Percentiles rank a stretch among this genome's conserved stretches.
Conservation (phyloP, 352 stramenopile genomes). For the Thalassiosira hispida region DNA sequence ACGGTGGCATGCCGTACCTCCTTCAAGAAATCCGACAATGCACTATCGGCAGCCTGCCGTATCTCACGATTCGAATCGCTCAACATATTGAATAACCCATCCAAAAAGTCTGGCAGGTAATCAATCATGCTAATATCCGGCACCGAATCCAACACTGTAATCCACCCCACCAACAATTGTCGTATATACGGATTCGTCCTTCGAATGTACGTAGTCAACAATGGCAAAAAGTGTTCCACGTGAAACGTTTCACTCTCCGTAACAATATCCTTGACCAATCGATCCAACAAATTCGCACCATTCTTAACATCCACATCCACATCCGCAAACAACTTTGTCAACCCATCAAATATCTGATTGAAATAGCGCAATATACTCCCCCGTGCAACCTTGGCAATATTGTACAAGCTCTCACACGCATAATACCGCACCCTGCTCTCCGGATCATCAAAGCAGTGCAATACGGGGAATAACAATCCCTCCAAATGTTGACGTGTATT, state of each 20-base stretch:
- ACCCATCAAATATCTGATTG: slow-evolving; percentile 99
- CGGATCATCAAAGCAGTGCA: slow-evolving; percentile 99
- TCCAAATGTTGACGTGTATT: slow-evolving; percentile 85
- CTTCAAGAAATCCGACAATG: slow-evolving; percentile 92
- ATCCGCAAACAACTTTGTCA: slow-evolving; percentile 97
- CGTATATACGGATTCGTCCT: slow-evolving; percentile 99
- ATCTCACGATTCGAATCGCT: slow-evolving; percentile 98
- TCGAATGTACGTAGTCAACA: slow-evolving; percentile 99
- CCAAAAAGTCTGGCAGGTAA: slow-evolving; percentile 96
- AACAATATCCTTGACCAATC: slow-evolving; percentile 98
- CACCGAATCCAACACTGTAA: slow-evolving; percentile 98
- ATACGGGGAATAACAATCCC: slow-evolving; percentile 94
- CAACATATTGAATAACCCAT: slow-evolving; percentile 99
- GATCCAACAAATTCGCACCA: slow-evolving; percentile 88
- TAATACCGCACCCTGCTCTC: slow-evolving; percentile 97
- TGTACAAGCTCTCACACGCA: slow-evolving; percentile 99
- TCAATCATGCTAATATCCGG: slow-evolving; percentile 99
- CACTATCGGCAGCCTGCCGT: slow-evolving; percentile 93
- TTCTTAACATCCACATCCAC: slow-evolving; percentile 99
- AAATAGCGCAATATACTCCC: slow-evolving; percentile 96
- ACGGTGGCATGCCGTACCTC: slow-evolving; percentile 96
- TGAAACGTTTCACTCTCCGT: slow-evolving; percentile 97
- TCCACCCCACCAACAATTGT: slow-evolving; percentile 97
- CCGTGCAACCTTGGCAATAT: slow-evolving; percentile 97
- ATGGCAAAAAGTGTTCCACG: slow-evolving; percentile 97